phyloP scores from a whole-genome alignment of 805 yeast species.

The Komagataella phaffii region DNA sequence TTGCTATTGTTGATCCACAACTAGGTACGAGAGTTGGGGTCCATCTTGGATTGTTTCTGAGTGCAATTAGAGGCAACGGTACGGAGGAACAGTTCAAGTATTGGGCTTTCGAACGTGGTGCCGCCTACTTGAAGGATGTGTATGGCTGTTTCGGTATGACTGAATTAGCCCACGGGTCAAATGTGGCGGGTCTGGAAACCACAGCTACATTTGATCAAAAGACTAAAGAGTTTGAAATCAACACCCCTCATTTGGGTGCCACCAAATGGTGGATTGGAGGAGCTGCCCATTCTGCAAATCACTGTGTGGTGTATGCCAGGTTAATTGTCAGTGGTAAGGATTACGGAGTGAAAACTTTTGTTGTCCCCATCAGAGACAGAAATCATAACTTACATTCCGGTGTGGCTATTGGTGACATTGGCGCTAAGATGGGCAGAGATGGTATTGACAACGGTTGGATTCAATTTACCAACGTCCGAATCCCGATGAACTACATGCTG shows the following conservation, averaged over 20 bases:
- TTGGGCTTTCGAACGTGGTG: slow-evolving; percentile 69
- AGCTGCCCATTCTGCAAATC: slow-evolving; percentile 90
- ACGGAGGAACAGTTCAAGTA: slow-evolving; percentile 70
- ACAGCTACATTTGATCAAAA: slow-evolving; percentile 65
- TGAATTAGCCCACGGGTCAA: slow-evolving; percentile 86
- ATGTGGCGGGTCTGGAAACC: slow-evolving; percentile 90
- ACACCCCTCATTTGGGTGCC: slow-evolving; percentile 86
- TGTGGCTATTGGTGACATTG: slow-evolving; percentile 79
- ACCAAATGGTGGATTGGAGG: slow-evolving; percentile 99
- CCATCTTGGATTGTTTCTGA: slow-evolving; percentile 74
- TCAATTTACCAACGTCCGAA: slow-evolving; percentile 71
- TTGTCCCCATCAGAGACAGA: slow-evolving; percentile 77
- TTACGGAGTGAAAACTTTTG: slow-evolving; percentile 85
- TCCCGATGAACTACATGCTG: slow-evolving; percentile 77
- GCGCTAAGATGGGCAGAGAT: slow-evolving; percentile 91
- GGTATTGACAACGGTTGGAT: slow-evolving; percentile 97
- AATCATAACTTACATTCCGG: slow-evolving; percentile 69
- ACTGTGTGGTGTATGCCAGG: slow-evolving; percentile 76
- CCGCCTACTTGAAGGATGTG: slow-evolving; percentile 41
- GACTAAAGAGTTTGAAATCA: slow-evolving; percentile 56
- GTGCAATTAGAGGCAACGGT: slow-evolving; percentile 79
- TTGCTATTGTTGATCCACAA: slow-evolving; percentile 66
- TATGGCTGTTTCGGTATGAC: slow-evolving; percentile 93
- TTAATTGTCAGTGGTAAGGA: slow-evolving; percentile 72
- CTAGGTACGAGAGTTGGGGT: slow-evolving; percentile 76